Conservation (phyloP, 2,329 filamentous ascomycete species). For the Aureobasidium leucospermi region DNA sequence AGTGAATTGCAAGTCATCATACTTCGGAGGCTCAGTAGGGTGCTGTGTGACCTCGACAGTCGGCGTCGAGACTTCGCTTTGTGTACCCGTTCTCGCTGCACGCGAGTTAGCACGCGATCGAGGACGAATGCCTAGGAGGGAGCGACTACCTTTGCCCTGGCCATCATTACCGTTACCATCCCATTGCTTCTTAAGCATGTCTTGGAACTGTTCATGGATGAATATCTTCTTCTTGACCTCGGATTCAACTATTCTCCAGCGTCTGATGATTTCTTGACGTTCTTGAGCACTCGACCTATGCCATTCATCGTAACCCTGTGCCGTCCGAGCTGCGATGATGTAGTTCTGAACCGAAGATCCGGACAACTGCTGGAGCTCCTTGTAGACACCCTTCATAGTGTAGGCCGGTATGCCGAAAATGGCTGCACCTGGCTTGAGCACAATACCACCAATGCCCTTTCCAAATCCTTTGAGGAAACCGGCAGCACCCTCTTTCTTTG, state of each 20-base stretch:
- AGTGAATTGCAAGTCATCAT: slow-evolving; percentile 39
- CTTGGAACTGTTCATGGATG: slow-evolving; percentile 46
- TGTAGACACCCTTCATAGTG: slow-evolving; percentile 69
- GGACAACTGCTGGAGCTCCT: slow-evolving; percentile 62
- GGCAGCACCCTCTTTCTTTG: slow-evolving; percentile 51
- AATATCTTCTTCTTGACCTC: slow-evolving; percentile 54
- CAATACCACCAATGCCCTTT: slow-evolving; percentile 68
- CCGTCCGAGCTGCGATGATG: slow-evolving; percentile 67
- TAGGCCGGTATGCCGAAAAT: slow-evolving; percentile 55
- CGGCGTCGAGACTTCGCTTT: background rate
- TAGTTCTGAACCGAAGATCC: slow-evolving; percentile 68
- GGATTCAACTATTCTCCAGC: slow-evolving; percentile 56
- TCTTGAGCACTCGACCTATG: slow-evolving; percentile 49
- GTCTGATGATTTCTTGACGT: slow-evolving; percentile 53
- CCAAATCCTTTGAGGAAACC: slow-evolving; percentile 72
- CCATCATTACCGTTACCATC: slow-evolving; percentile 17
- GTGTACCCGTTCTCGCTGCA: background rate
- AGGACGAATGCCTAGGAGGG: background rate
- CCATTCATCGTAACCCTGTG: slow-evolving; percentile 66
- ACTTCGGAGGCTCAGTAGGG: slow-evolving; percentile 22
- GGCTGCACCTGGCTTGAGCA: slow-evolving; percentile 63
- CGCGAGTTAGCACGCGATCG: background rate
- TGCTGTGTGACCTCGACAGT: slow-evolving; percentile 18
- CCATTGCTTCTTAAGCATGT: slow-evolving; percentile 32
- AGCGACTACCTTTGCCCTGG: background rate